phyloP scores from a whole-genome alignment of 78 protist genomes.

The Dictyostelium intermedium region DNA sequence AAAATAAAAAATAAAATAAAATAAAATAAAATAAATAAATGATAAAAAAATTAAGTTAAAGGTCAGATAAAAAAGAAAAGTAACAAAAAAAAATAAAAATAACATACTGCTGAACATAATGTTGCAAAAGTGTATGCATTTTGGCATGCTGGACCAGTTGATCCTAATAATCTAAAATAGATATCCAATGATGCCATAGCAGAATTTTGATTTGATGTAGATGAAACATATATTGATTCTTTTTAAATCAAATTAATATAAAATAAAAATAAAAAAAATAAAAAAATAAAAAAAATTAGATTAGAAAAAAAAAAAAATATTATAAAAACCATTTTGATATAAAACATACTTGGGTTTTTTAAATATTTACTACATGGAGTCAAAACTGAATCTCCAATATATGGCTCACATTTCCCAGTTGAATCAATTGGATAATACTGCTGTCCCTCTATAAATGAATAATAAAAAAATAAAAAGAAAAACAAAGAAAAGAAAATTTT shows the following conservation, averaged over 20 bases:
- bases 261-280: no score
- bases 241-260: no score
- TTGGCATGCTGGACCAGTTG: neutral
- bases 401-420: neutral
- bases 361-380: neutral
- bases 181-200: neutral
- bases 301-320: neutral
- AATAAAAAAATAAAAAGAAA: neutral
- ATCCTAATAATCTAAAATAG: neutral
- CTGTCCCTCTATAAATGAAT: neutral
- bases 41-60: neutral
- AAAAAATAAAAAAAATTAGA: neutral
- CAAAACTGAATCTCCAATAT: neutral
- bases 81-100: neutral
- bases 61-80: neutral
- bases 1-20: neutral
- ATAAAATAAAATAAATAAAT: no score
- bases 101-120: neutral
- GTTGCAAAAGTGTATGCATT: neutral
- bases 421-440: neutral
- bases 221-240: neutral
- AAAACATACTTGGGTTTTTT: neutral
- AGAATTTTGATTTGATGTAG: neutral
- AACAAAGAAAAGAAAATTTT: neutral
- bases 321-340: neutral